phyloP scores from a whole-genome alignment of 768 basidiomycete genomes.

The Suillus spraguei region DNA sequence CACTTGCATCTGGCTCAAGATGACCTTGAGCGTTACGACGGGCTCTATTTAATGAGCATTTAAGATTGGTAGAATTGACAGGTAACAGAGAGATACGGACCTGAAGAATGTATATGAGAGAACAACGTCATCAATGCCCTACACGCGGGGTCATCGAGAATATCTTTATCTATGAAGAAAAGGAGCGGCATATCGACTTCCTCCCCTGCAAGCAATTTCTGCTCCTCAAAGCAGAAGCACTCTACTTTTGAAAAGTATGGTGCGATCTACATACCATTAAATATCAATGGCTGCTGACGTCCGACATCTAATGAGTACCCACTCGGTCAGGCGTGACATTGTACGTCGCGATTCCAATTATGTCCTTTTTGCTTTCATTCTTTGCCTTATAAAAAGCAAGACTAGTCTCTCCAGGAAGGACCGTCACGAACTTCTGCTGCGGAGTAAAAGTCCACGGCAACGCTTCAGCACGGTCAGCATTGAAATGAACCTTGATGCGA shows the following conservation, averaged over 20 bases:
- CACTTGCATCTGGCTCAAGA: conserved; percentile 86
- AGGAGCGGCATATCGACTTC: conserved; percentile 98
- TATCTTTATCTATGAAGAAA: conserved; percentile 98
- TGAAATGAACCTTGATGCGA: conserved; percentile 94
- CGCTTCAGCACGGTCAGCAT: conserved; percentile 86
- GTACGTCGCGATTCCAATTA: conserved; percentile 98
- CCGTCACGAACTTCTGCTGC: conserved; percentile 85
- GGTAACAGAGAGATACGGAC: conserved; percentile 43
- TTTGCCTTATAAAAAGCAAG: conserved; percentile 95
- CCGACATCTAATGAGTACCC: conserved; percentile 28
- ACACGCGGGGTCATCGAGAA: conserved; percentile 90
- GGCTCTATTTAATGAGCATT: conserved; percentile 52
- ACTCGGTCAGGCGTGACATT: conserved; percentile 99
- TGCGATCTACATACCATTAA: conserved; percentile 64
- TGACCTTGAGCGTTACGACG: conserved; percentile 84
- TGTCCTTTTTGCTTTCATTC: conserved; percentile 81
- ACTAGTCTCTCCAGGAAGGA: conserved; percentile 94
- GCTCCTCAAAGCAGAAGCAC: conserved; percentile 99
- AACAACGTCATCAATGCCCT: conserved; percentile 86
- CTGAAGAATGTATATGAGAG: conserved; percentile 98
- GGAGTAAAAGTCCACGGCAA: conserved; percentile 94
- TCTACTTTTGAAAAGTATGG: conserved; percentile 99
- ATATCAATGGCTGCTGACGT: neutral
- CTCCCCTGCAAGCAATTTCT: conserved; percentile 90
- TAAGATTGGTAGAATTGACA: neutral